Evolutionary conservation across 495 filamentous ascomycete genomes (phyloP).

Genomic region (Massariosphaeria phaeospora): DNA sequence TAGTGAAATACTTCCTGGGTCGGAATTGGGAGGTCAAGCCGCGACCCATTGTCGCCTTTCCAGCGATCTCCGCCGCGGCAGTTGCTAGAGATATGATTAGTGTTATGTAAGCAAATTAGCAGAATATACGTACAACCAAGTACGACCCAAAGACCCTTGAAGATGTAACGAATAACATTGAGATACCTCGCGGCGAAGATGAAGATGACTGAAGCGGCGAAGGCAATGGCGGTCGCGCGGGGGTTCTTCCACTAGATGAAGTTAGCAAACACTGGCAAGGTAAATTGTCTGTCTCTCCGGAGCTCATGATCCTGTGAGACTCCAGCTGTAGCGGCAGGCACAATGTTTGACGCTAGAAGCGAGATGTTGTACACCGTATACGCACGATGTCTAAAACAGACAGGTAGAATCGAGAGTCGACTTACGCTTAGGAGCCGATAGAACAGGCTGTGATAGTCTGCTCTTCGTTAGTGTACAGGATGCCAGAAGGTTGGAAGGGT

Average conservation of each 20-base stretch:
- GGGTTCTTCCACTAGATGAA: slow-evolving; percentile 59
- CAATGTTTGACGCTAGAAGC: no score
- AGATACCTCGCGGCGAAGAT: slow-evolving; percentile 91
- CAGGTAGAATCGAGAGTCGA: slow-evolving; percentile 18
- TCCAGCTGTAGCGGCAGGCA: no score
- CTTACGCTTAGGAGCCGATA: slow-evolving; percentile 75
- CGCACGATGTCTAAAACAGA: no score
- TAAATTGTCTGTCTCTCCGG: no score
- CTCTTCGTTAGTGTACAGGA: slow-evolving; percentile 15
- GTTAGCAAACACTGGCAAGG: no score
- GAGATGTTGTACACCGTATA: no score
- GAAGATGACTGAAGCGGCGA: slow-evolving; percentile 62
- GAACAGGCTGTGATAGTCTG: slow-evolving; percentile 92
- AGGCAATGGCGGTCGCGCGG: slow-evolving; percentile 82
- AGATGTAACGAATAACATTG: slow-evolving; percentile 76
- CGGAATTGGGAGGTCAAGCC: slow-evolving; percentile 83
- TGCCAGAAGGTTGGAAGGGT: slow-evolving; percentile 1
- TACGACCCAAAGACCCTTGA: slow-evolving; percentile 74
- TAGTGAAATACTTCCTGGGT: slow-evolving; percentile 85
- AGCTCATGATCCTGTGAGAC: no score
- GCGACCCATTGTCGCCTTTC: slow-evolving; percentile 67
- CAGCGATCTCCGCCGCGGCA: slow-evolving; percentile 68
- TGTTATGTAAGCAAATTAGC: neutral
- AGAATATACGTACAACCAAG: slow-evolving; percentile 54
- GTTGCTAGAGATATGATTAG: slow-evolving; percentile 49